Evolutionary conservation across 768 basidiomycete genomes (phyloP), one percentile per base, ranked within the genome.

Genomic region (Boletellus ananas): DNA sequence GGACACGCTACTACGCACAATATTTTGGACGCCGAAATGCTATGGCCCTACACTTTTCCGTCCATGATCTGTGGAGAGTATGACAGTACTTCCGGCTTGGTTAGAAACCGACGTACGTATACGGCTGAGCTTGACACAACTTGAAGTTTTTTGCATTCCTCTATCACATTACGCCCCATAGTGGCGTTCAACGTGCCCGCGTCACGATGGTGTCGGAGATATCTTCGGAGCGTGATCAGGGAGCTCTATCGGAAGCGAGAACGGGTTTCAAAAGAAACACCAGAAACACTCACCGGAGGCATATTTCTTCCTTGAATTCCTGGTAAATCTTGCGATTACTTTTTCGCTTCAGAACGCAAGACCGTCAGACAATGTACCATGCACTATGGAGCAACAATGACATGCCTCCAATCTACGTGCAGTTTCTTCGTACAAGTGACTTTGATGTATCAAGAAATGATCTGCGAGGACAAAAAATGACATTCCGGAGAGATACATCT

Each of bases 391-490:
- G 16, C 20, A 17, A 18, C 8, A 29, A 34, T 18, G n/a, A 50
- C 64, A 10, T 44, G 87, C 87, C 76, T 92, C 90, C 50, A 76
- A 77, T 58, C 78, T 79, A 6, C 91, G 76, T 13, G 80, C 81
- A 45, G 75, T 73, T 64, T 92, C 90, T 63, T 90, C 87, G 58
- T 92, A 93, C 17, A 73, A 68, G 59, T 93, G 91, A 54, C 83
- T 89, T 72, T 92, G 90, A 65, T 94, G 92, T 43, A 93, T 81
- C 52, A 94, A 73, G 60, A 94, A 94, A 66, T 94, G 90, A 65
- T 94, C 90, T 11, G 85, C 74, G 12, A 94, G 77, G 23, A 94
- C 88, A 62, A 85, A 90, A 68, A 83, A 93, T 20, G 83, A 83
- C 34, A 92, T 79, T 3, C 92, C 92, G 12, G 89, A 84, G 7